Base-by-base conservation (phyloP, 2,329 filamentous ascomycete genomes). In the Sporothrix sp. region DNA sequence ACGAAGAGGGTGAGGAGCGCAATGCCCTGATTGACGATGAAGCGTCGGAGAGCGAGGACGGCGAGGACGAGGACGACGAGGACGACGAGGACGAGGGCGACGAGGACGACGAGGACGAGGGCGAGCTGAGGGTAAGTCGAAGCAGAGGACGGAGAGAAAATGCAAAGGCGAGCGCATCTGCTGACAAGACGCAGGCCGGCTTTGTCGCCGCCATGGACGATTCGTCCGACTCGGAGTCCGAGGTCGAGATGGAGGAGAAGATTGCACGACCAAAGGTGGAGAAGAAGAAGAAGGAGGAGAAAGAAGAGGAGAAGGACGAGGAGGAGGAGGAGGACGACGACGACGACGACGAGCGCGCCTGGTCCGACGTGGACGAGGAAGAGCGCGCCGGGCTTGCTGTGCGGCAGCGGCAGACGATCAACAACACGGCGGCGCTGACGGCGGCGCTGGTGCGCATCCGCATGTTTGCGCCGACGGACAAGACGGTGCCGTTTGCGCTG, bases 321-420 rank as follows among this genome's bases (percentile, higher is more conserved):
- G 73, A 75, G 0, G 74, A 75, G 0, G 78, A 81, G 0, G 78
- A 80, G 0, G 79, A 83, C 0, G 82, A 82, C 1, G 81, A 84
- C 0, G 84, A 85, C 20, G 85, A 89, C 4, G 86, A 91, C 39
- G 87, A 93, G 57, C 89, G 96, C 39, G 84, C 90, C 4, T 79
- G 95, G 57, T 95, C 88, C 28, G 90, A 96, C 60, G 70, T 82
- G 25, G 71, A 85, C 49, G 86, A 87, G 43, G 62, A 65, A 56
- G 89, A 94, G 61, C 84, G 81, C 60, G 87, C 87, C 68, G 90
- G 95, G 63, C 78, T 95, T 36, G 81, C 95, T 55, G 87, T 89
- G 14, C 86, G 95, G 70, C 88, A 93, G 65, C 86, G 89, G 60
- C 82, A 96, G 58, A 96, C 90, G 48, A 97, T 97, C 72, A 96